Conservation (phyloP, 345 rosid genomes). For the Corchorus olitorius region DNA sequence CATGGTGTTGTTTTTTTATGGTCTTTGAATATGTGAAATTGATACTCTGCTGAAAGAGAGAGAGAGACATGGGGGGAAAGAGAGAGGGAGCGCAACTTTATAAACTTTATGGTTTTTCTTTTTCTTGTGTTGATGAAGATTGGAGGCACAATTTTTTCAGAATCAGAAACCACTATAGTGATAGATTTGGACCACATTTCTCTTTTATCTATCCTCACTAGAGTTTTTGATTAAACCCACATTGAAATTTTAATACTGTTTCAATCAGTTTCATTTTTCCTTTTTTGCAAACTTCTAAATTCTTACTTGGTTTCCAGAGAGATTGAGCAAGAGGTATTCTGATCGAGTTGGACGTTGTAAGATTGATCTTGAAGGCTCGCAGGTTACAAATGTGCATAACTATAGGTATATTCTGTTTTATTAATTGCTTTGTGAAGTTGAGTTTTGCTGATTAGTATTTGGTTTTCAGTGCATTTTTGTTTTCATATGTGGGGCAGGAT, state of each 20-base stretch:
- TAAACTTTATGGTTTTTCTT: slow-evolving; percentile 45
- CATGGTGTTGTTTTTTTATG: slow-evolving; percentile 28
- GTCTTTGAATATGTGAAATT: slow-evolving; percentile 41
- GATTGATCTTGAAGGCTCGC: slow-evolving; percentile 61
- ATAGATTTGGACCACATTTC: slow-evolving; percentile 43
- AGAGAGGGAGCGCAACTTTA: slow-evolving; percentile 60
- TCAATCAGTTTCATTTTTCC: slow-evolving; percentile 10
- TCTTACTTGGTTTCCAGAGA: slow-evolving; percentile 41
- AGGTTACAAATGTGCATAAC: slow-evolving; percentile 59
- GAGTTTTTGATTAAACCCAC: slow-evolving; percentile 15
- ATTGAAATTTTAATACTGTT: background rate
- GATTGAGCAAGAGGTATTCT: slow-evolving; percentile 47
- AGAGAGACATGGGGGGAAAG: too few relatives aligned
- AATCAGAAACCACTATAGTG: slow-evolving; percentile 25
- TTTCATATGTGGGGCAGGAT: slow-evolving; percentile 42
- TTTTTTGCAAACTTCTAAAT: slow-evolving; percentile 16
- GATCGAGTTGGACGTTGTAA: slow-evolving; percentile 57
- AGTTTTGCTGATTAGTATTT: slow-evolving; percentile 3
- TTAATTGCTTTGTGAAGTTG: background rate
- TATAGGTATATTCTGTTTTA: slow-evolving; percentile 47
- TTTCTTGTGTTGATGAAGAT: slow-evolving; percentile 79
- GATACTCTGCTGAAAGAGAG: slow-evolving; percentile 36
- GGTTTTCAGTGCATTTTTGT: slow-evolving; percentile 17
- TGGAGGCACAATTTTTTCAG: slow-evolving; percentile 71
- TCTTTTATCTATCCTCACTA: slow-evolving; percentile 1